Evolutionary conservation across 2,329 filamentous ascomycete species (phyloP), one percentile per base, ranked within the genome.

Genomic region (Colletotrichum costaricense): DNA sequence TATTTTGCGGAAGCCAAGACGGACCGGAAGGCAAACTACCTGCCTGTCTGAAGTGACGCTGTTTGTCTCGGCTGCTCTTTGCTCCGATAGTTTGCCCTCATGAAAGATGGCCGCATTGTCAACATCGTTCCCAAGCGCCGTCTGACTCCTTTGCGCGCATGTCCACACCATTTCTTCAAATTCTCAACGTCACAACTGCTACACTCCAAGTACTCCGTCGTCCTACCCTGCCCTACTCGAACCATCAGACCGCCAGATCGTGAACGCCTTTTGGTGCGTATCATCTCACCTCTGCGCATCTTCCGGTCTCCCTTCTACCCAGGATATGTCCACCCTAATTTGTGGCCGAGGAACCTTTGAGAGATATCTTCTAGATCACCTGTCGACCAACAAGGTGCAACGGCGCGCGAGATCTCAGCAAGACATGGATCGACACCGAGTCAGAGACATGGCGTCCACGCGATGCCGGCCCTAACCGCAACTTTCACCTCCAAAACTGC

Each of bases 401-500:
- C 67, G 60, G 60, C 56, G 49, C 38, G 46, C 60, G 60, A 69
- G 22, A 70, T 49, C 60, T 55, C 67, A 49, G 58, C 67, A 52
- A 62, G 71, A 65, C 67, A 70, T 60, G 33, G 67, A 70, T 73
- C 71, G 42, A 67, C 56, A 38, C 67, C 59, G 71, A 62, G 60
- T 73, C 67, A 73, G 66, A 70, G 67, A 57, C 59, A 62, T 70
- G 67, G 67, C 67, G 55, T 35, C 71, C 69, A 63, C 69, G 64
- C 58, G 69, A 46, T 54, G 35, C 49, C 63, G 63, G 56, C 56
- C 68, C 68, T 35, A 67, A 56, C 49, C 57, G 33, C 33, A 38
- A 14, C 22, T 60, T 19, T 12, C 33, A 22, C 14, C 28, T 67
- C 24, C 28, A 22, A 22, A n/a, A 12, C 7, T 24, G 26, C 9